Percentiles rank a stretch among this genome's conserved stretches.
These are phyloP conservation scores for Diplotaxis tenuifolia DNA, from an alignment of 345 rosid genomes.

Conservation along the genomic window DNA sequence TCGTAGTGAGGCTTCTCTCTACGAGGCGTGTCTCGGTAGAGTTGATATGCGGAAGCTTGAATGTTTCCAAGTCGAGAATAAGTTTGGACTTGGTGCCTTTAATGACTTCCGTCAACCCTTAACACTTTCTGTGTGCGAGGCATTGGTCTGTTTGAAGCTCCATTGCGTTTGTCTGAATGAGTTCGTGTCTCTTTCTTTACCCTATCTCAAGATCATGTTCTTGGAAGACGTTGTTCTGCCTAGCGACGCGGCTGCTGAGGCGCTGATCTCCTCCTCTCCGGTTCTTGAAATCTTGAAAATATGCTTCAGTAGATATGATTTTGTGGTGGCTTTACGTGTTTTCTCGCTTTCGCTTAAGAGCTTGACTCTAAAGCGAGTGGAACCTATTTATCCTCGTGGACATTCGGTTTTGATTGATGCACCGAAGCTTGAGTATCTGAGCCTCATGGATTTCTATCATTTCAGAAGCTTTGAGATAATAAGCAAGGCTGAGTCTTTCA, in stretches of 20 bases:
- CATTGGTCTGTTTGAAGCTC: constrained; percentile 1
- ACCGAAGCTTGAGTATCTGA: no score
- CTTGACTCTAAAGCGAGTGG: not conserved
- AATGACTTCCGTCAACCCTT: not conserved
- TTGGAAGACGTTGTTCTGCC: no score
- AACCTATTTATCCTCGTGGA: not conserved
- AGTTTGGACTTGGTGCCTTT: not conserved
- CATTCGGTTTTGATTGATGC: not conserved
- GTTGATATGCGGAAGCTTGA: not conserved
- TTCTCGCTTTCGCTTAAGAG: constrained; percentile 1
- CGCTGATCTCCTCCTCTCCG: constrained; percentile 1
- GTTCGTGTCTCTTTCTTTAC: not conserved
- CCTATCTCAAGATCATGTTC: constrained; percentile 12
- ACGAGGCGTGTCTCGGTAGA: not conserved
- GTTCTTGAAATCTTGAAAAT: no score
- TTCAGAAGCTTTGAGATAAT: not conserved
- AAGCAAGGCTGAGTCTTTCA: not conserved
- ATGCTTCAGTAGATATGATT: not conserved
- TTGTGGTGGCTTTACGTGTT: not conserved
- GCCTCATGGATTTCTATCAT: not conserved
- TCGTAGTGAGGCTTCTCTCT: not conserved
- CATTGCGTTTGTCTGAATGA: not conserved
- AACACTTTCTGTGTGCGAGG: not conserved
- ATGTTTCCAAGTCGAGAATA: no score
- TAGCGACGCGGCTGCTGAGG: not conserved